A percentile compares a stretch with the other conserved stretches of the same genome.
These are phyloP conservation scores for Furculomyces boomerangus DNA, from an alignment of 371 early-diverging fungal genomes.

Conservation along the genomic window DNA sequence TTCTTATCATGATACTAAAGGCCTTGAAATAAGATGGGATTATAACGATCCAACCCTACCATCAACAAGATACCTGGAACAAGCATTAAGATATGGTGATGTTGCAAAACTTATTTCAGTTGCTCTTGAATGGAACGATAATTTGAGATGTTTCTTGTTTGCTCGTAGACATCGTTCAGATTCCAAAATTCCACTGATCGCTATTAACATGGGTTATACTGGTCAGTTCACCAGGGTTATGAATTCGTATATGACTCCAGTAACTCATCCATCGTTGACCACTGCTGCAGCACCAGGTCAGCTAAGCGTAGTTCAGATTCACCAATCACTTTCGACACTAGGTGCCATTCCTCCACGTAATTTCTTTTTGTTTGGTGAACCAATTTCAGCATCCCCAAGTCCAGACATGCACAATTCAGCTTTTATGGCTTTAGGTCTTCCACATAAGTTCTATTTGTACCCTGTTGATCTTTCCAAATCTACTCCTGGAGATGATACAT, in stretches of 20 bases:
- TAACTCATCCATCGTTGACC: slow-evolving; percentile 69
- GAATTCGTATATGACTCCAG: slow-evolving; percentile 76
- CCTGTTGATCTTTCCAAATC: slow-evolving; percentile 22
- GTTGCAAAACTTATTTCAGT: slow-evolving; percentile 80
- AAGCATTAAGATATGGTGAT: slow-evolving; percentile 41
- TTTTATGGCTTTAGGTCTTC: slow-evolving; percentile 67
- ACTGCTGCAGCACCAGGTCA: slow-evolving; percentile 88
- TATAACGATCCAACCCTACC: slow-evolving; percentile 5
- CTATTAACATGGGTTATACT: slow-evolving; percentile 78
- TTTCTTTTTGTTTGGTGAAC: slow-evolving; percentile 80
- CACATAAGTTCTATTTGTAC: slow-evolving; percentile 51
- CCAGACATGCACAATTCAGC: slow-evolving; percentile 86
- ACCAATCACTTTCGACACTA: slow-evolving; percentile 40
- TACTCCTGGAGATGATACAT: slow-evolving; percentile 16
- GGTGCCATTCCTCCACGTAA: slow-evolving; percentile 49
- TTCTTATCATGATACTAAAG: slow-evolving; percentile 73
- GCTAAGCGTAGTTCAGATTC: slow-evolving; percentile 65
- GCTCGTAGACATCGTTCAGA: slow-evolving; percentile 14
- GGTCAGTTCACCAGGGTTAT: slow-evolving; percentile 80
- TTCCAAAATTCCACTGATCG: slow-evolving; percentile 54
- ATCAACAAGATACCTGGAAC: slow-evolving; percentile 10
- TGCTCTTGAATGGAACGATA: slow-evolving; percentile 55
- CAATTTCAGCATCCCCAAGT: slow-evolving; percentile 75
- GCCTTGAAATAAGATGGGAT: slow-evolving; percentile 19
- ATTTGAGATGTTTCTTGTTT: slow-evolving; percentile 55